Base-by-base conservation (phyloP, 2,329 filamentous ascomycete species). In the Exophiala spinifera region DNA sequence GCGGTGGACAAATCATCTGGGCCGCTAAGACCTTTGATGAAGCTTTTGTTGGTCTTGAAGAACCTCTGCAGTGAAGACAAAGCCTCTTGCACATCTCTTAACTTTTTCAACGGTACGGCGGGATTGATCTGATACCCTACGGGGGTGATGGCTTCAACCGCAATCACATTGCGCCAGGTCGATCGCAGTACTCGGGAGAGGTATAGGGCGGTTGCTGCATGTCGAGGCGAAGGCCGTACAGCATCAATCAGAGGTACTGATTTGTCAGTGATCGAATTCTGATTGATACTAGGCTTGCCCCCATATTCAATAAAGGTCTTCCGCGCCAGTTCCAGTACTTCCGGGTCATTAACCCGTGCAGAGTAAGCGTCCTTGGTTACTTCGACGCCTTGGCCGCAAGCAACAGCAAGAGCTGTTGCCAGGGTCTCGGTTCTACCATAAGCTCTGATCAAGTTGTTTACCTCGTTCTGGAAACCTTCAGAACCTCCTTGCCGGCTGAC, bases 21-120 rank as follows among this genome's bases (percentile, higher is more conserved):
- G 0, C 92, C 92, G n/a, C 90, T 88, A 48, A 99, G 76, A 5
- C 95, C 94, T 67, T 96, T 91, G 55, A 99, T 97, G 55, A 95
- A 91, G 48, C 84, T 86, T 61, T 87, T 88, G 72, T 99, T 99
- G n/a, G 82, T 79, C 34, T 88, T 83, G 42, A 99, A 81, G 67
- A 99, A 99, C 13, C 85, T 84, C 44, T 87, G 82, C 31, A 99
- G 74, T 4, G 87, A 81, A 55, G 89, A 86, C 3, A 99, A 74
- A 65, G 90, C 87, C 55, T 88, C 85, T 65, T 97, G 94, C 0
- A 95, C 84, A 11, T 79, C 76, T 55, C 83, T 82, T 11, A 99
- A 75, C 67, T 94, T 96, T 21, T 75, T 61, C 1, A 83, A 71
- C 1, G 79, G 71, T 19, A 96, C 79, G 0, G 85, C 85, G 1